Conservation (phyloP, 192 early-diverging fungal species). For the Coemansia sp. region DNA sequence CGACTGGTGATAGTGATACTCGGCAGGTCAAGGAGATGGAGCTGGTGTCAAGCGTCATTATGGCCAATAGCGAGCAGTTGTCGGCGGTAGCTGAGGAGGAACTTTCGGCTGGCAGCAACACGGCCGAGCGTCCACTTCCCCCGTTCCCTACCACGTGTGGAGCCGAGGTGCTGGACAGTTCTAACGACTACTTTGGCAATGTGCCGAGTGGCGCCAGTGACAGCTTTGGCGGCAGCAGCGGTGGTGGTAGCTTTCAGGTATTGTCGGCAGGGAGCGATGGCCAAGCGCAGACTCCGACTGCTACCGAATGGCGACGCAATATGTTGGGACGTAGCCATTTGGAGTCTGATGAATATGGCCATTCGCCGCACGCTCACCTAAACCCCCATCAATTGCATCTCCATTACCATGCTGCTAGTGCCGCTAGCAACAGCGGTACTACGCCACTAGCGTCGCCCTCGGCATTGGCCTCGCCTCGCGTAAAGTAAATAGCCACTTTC, state of each 20-base stretch:
- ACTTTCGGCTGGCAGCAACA: not conserved
- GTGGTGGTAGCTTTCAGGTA: not conserved
- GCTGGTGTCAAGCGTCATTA: constrained; percentile 11
- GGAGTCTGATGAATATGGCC: constrained; percentile 10
- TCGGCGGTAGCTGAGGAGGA: not conserved
- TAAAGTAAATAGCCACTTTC: constrained; percentile 15
- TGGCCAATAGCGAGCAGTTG: not conserved
- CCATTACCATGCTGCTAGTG: not conserved
- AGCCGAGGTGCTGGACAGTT: not conserved
- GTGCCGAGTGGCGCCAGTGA: constrained; percentile 6
- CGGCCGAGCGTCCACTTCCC: constrained; percentile 3
- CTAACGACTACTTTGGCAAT: constrained; percentile 38
- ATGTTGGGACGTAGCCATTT: constrained; percentile 21
- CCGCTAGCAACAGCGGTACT: not conserved
- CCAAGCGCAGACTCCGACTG: constrained; percentile 9
- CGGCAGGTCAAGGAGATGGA: constrained; percentile 29
- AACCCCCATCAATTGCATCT: constrained; percentile 1
- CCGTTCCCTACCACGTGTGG: constrained; percentile 6
- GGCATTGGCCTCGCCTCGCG: constrained; percentile 27
- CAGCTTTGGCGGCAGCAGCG: constrained; percentile 4
- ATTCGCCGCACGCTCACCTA: not conserved
- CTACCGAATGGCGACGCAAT: constrained; percentile 35
- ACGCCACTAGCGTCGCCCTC: constrained; percentile 13
- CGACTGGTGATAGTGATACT: not conserved
- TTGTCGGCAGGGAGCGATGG: not conserved